These are phyloP conservation scores for Apiotrichum gamsii DNA, from an alignment of 1,284 basidiomycete species.

Conservation along the genomic window DNA sequence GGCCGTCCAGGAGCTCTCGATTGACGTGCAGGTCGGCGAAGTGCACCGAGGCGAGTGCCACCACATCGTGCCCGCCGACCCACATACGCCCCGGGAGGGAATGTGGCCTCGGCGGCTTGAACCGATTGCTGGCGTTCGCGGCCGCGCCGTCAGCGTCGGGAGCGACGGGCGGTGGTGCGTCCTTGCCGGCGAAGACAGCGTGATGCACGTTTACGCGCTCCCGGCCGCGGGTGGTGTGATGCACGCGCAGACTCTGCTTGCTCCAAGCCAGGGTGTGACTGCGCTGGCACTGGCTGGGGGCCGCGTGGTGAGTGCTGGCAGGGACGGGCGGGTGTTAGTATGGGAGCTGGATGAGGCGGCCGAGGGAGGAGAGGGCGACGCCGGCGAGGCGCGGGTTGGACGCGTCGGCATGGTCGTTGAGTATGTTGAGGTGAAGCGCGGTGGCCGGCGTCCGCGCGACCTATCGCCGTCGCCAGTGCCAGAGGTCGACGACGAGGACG, in stretches of 20 bases:
- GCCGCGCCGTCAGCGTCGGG: slow-evolving; percentile 36
- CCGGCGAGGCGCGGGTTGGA: slow-evolving; percentile 10
- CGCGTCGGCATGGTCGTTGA: slow-evolving; percentile 27
- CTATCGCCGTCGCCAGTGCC: not conserved
- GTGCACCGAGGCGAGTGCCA: slow-evolving; percentile 33
- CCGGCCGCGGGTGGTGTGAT: slow-evolving; percentile 24
- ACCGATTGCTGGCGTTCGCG: slow-evolving; percentile 37
- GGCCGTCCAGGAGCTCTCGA: slow-evolving; percentile 41
- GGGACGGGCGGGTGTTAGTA: slow-evolving; percentile 42
- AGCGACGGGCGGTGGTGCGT: slow-evolving; percentile 44
- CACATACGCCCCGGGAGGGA: too few relatives aligned
- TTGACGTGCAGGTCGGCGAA: slow-evolving; percentile 12
- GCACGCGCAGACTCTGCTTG: slow-evolving; percentile 41
- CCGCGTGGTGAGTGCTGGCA: slow-evolving; percentile 38
- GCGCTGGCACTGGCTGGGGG: slow-evolving; percentile 35
- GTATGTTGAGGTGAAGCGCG: slow-evolving; percentile 37
- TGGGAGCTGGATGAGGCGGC: slow-evolving; percentile 42
- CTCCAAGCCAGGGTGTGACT: slow-evolving; percentile 36
- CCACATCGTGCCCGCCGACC: slow-evolving; percentile 21
- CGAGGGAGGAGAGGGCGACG: slow-evolving; percentile 3
- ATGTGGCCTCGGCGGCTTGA: slow-evolving; percentile 33
- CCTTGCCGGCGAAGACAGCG: slow-evolving; percentile 41
- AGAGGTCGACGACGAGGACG: not conserved
- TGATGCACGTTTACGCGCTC: slow-evolving; percentile 44
- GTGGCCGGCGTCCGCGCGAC: slow-evolving; percentile 12